phyloP scores from a whole-genome alignment of 78 protist genomes.

The Capsaspora owczarzaki region DNA sequence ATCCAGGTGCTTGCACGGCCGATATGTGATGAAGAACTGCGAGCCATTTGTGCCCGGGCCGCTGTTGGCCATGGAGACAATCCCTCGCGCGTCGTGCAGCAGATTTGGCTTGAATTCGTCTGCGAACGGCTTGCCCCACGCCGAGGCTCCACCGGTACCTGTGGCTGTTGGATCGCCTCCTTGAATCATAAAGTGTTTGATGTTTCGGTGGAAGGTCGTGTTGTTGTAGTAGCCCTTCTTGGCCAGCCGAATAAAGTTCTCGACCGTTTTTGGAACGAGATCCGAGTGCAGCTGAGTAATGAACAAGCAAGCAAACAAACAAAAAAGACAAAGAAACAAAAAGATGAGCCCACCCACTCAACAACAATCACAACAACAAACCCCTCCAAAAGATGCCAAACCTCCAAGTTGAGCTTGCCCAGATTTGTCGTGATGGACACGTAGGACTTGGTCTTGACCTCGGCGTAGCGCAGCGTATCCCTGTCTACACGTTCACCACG shows the following conservation, averaged over 20 bases:
- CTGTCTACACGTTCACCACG: background rate
- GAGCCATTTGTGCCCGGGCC: constrained; percentile 63
- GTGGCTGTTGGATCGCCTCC: constrained; percentile 78
- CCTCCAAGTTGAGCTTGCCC: constrained; percentile 61
- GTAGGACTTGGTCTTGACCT: constrained; percentile 52
- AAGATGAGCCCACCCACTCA: background rate
- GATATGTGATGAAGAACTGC: constrained; percentile 66
- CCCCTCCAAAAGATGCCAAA: too few relatives aligned
- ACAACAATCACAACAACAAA: too few relatives aligned
- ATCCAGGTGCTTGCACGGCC: constrained; percentile 48
- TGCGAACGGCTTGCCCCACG: constrained; percentile 51
- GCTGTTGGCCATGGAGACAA: constrained; percentile 71
- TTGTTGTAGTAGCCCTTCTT: constrained; percentile 51
- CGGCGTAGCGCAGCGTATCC: constrained; percentile 1
- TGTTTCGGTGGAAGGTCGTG: constrained; percentile 65
- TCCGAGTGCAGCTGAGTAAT: constrained; percentile 54
- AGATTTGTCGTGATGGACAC: constrained; percentile 45
- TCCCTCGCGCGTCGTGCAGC: constrained; percentile 45
- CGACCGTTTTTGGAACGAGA: constrained; percentile 69
- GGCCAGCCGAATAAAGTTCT: constrained; percentile 58
- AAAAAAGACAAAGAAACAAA: background rate
- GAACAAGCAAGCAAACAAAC: too few relatives aligned
- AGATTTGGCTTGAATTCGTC: constrained; percentile 52
- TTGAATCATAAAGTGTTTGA: constrained; percentile 55
- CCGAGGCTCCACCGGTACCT: constrained; percentile 69